Evolutionary conservation across 805 yeast species (phyloP).

Genomic region (Naumovozyma castellii): DNA sequence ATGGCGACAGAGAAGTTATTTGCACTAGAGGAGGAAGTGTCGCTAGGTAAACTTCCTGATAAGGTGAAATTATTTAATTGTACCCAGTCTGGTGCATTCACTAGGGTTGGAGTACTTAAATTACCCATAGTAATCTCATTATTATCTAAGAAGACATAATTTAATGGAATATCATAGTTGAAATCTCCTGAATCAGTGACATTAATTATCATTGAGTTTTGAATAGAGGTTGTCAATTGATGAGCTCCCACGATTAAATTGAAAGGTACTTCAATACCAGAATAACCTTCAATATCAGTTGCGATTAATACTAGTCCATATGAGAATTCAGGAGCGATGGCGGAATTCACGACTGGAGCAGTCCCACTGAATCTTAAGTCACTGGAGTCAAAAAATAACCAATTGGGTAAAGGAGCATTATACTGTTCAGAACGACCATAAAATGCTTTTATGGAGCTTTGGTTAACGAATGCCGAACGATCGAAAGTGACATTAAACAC

Average conservation of each 20-base stretch:
- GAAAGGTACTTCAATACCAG: conserved; percentile 64
- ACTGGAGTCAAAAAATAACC: conserved; percentile 64
- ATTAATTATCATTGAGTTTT: conserved; percentile 48
- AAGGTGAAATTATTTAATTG: conserved; percentile 37
- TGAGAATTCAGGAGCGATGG: conserved; percentile 75
- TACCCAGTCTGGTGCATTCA: conserved; percentile 55
- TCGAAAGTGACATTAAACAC: conserved; percentile 58
- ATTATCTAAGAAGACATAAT: conserved; percentile 59
- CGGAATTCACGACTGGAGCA: conserved; percentile 78
- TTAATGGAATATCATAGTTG: conserved; percentile 49
- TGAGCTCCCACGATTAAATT: conserved; percentile 81
- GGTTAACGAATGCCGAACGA: conserved; percentile 45
- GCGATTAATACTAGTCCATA: conserved; percentile 70
- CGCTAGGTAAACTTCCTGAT: conserved; percentile 47
- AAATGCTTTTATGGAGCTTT: conserved; percentile 39
- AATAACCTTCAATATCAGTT: conserved; percentile 63
- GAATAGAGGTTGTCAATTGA: conserved; percentile 56
- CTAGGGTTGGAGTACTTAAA: conserved; percentile 43
- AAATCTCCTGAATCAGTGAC: conserved; percentile 56
- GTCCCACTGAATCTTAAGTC: conserved; percentile 69
- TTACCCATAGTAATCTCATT: conserved; percentile 37
- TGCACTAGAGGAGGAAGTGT: conserved; percentile 19
- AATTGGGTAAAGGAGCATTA: conserved; percentile 82
- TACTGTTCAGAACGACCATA: conserved; percentile 68
- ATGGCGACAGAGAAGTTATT: conserved; percentile 44